Evolutionary conservation across 768 basidiomycete species (phyloP), one percentile per base, ranked within the genome.

Genomic region (Chalciporus chontae): DNA sequence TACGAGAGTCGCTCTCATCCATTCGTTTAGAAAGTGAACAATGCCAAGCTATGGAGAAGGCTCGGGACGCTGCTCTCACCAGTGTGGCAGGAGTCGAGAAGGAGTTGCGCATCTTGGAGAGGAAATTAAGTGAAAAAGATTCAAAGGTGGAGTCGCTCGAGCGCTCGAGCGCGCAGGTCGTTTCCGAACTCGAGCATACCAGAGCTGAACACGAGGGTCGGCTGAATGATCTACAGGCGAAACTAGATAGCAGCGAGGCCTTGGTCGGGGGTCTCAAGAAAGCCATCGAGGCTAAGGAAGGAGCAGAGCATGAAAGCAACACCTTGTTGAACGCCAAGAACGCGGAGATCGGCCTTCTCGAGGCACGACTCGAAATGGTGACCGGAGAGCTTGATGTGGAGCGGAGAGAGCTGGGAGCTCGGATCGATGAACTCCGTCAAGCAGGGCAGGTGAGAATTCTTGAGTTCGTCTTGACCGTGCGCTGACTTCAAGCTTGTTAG

Each of bases 341-440:
- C 41, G 72, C 73, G 6, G 85, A 88, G 55, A 78, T 93, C 27
- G 65, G 69, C 41, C 60, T 76, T 17, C 71, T 91, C 48, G 75
- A 81, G 47, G 66, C 63, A 18, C 71, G 76, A 15, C 67, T 79
- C 8, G 72, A 72, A 59, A 73, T 70, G 53, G 69, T 73, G 14
- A 71, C 72, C n/a, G 34, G 52, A 8, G 80, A 81, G 36, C 66
- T 77, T 3, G 77, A 76, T 26, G 64, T 77, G 9, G 90, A 91
- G 56, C 77, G 82, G 39, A 72, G 66, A 40, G 90, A 94, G 58
- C 71, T 95, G 31, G 76, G 77, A 11, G 66, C 62, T 0, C 86
- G 93, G 58, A 81, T 96, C 1, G 87, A 95, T 48, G 89, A 93
- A 61, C 77, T 98, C 37, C 78, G 91, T 27, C 76, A 79, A 54